Evolutionary conservation across 768 basidiomycete genomes (phyloP).

Genomic region (Ramaria sp.): DNA sequence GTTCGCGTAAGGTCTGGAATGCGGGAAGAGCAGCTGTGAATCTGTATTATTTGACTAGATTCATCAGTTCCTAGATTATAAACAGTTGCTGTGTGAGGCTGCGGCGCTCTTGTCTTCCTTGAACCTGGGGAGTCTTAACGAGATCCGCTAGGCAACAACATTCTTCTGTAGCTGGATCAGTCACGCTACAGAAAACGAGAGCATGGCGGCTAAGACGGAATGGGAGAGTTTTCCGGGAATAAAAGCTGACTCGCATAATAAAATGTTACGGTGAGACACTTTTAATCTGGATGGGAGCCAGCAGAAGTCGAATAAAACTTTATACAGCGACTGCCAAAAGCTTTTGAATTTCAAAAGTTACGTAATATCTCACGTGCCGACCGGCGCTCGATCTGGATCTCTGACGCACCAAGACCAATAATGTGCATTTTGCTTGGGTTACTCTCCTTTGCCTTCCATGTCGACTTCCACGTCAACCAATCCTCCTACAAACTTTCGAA

Average conservation of each 20-base stretch:
- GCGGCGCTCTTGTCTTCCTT: neutral
- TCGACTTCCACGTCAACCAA: neutral
- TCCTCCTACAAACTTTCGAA: slow-evolving; percentile 37
- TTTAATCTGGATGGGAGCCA: neutral
- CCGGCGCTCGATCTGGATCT: neutral
- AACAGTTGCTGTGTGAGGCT: neutral
- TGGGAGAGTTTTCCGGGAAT: neutral
- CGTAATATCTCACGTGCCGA: neutral
- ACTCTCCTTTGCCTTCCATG: neutral
- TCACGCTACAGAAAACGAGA: neutral
- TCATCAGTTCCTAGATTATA: neutral
- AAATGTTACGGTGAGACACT: neutral
- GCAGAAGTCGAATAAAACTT: neutral
- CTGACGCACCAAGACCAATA: neutral
- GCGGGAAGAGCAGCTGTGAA: neutral
- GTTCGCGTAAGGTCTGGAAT: neutral
- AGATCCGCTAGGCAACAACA: neutral
- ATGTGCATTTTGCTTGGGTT: neutral
- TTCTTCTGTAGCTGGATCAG: neutral
- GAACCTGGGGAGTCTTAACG: neutral
- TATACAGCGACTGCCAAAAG: too few relatives aligned
- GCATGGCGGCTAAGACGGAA: neutral
- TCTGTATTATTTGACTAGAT: neutral
- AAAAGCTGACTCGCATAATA: neutral
- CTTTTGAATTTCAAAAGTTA: too few relatives aligned